Evolutionary conservation across 2,329 filamentous ascomycete species (phyloP), one percentile per base, ranked within the genome.

Genomic region (Endocalyx cinctus): DNA sequence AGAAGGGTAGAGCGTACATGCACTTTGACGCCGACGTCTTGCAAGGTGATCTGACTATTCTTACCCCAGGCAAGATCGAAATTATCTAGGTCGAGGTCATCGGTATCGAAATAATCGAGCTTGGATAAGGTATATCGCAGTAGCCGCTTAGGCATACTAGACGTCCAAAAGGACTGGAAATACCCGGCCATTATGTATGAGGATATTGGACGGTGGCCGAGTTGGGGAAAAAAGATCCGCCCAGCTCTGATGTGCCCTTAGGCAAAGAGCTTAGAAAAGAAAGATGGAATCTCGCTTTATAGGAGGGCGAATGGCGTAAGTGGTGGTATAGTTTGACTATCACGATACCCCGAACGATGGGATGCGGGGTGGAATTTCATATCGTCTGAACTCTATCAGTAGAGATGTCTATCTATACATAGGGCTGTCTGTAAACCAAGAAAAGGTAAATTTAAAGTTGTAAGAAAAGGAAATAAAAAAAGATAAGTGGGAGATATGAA

Each of bases 71-170:
- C 81, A 47, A 96, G 77, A 48, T 94, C 87, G 43, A 97, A 66
- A 47, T 87, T 87, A 45, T 92, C 87, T 41, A 92, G 73, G 52
- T 96, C 85, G 46, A 96, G 68, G 10, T 84, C 82, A 54, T 94
- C 84, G 37, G 87, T 84, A 53, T 97, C 92, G 39, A 98, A 77
- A 35, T 96, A 72, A 48, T 94, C 88, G 38, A 95, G 72, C 37
- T 82, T 80, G 16, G 84, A 83, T 26, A 98, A 69, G 31, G 82
- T 87, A 67, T 92, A 95, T 47, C 87, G 82, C 45, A 97, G 74
- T 51, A 97, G 73, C 59, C 84, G 81, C 73, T 92, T 94, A 65
- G 89, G 86, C 70, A 94, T 87, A 48, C 78, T 85, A 43, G 87
- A 77, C 58, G 63, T 70, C 51, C 69, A 64, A 51, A 79, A 77